These are phyloP conservation scores for Xylariaceae sp. DNA, from an alignment of 2,329 filamentous ascomycete genomes.

Conservation along the genomic window DNA sequence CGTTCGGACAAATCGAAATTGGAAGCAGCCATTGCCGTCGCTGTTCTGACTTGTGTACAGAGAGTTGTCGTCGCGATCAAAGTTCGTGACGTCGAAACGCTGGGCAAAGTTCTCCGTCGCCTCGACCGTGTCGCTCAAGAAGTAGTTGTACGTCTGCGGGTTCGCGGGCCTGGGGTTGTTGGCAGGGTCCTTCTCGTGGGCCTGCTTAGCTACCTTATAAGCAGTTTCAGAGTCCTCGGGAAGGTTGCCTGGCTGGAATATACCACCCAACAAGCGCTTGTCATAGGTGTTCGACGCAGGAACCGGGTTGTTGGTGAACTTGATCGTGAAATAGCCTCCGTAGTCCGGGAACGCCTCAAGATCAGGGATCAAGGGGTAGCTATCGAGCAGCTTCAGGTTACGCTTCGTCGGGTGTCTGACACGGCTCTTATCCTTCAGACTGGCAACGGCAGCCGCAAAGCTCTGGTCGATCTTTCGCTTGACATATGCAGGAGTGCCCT, in stretches of 20 bases:
- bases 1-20: conserved; percentile 56
- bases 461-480: conserved; percentile 61
- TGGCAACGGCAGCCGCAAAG: conserved; percentile 51
- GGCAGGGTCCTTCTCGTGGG: conserved; percentile 52
- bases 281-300: conserved; percentile 50
- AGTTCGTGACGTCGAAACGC: conserved; percentile 55
- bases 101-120: conserved; percentile 52
- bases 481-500: conserved; percentile 60
- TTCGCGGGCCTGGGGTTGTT: conserved; percentile 52
- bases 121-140: conserved; percentile 47
- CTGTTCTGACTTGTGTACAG: conserved; percentile 51
- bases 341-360: conserved; percentile 64
- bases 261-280: conserved; percentile 53
- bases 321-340: conserved; percentile 64
- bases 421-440: conserved; percentile 49
- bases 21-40: conserved; percentile 47
- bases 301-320: conserved; percentile 62
- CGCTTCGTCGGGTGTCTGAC: conserved; percentile 56
- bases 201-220: conserved; percentile 46
- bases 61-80: conserved; percentile 47
- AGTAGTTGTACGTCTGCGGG: conserved; percentile 62
- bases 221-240: conserved; percentile 50
- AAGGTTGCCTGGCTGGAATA: conserved; percentile 56
- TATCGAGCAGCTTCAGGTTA: conserved; percentile 53
- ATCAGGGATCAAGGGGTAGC: conserved; percentile 59